These are phyloP conservation scores for Thelonectria discophora DNA, from an alignment of 2,329 filamentous ascomycete species.

Conservation along the genomic window DNA sequence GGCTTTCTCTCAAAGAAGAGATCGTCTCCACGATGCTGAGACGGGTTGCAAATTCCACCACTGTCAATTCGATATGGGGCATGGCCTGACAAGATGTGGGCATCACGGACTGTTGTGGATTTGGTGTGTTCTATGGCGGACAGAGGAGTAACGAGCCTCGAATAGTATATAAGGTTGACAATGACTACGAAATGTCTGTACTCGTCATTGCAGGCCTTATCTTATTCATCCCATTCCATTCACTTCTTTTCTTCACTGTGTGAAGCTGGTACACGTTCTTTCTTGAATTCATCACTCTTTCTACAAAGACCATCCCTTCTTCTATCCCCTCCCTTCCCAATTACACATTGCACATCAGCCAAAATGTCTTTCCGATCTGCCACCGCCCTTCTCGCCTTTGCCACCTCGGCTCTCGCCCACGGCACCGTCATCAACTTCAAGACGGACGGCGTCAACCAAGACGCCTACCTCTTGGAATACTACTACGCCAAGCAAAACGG, in stretches of 20 bases:
- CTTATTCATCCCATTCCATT: conserved; percentile 20
- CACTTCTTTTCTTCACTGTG: conserved; percentile 42
- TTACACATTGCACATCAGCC: not conserved
- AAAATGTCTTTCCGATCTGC: conserved; percentile 38
- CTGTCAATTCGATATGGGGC: conserved; percentile 26
- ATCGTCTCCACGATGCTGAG: conserved; percentile 34
- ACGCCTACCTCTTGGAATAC: conserved; percentile 33
- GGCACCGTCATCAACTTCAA: conserved; percentile 39
- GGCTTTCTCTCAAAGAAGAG: conserved; percentile 28
- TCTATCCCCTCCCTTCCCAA: not conserved
- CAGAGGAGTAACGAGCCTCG: not conserved
- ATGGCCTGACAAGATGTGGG: conserved; percentile 9
- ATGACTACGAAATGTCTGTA: conserved; percentile 1
- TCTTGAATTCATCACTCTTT: conserved; percentile 11
- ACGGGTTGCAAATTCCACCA: conserved; percentile 36
- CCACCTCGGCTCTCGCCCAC: conserved; percentile 36
- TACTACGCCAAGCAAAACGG: conserved; percentile 38
- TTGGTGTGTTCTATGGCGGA: not conserved
- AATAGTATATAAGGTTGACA: conserved; percentile 27
- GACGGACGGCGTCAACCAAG: conserved; percentile 33
- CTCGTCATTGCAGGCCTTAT: conserved; percentile 34
- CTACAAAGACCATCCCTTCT: conserved; percentile 5
- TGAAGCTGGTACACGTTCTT: conserved; percentile 42
- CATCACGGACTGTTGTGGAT: not conserved
- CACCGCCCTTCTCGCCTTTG: conserved; percentile 34